A percentile compares a stretch with the other conserved stretches of the same genome.
Conservation (phyloP, 108 stramenopile species). For the Discostella pseudostelligera region DNA sequence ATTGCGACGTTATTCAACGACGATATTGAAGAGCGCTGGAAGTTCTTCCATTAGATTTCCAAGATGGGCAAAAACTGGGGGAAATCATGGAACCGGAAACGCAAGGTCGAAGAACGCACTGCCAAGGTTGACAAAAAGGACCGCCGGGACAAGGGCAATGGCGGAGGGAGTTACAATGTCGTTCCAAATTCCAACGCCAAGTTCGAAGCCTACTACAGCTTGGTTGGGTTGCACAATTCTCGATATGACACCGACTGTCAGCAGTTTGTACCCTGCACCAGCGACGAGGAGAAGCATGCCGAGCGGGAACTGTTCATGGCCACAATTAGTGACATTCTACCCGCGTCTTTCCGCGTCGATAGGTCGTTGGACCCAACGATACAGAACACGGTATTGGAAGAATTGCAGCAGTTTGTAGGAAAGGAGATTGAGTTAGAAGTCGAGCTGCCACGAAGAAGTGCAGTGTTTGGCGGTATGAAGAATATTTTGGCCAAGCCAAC, state of each 20-base stretch:
- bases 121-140: constrained; percentile 38
- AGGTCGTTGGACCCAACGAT: constrained; percentile 61
- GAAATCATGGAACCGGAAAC: constrained; percentile 42
- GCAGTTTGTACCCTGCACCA: constrained; percentile 49
- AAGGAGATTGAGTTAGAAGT: constrained; percentile 75
- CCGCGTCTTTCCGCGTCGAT: constrained; percentile 80
- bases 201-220: constrained; percentile 83
- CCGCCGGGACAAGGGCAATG: constrained; percentile 17
- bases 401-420: constrained; percentile 66
- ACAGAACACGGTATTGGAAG: constrained; percentile 51
- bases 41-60: not conserved
- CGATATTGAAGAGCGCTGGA: no score
- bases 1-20: no score
- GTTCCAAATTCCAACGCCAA: constrained; percentile 62
- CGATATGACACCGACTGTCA: constrained; percentile 15
- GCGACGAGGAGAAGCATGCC: constrained; percentile 54
- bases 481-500: constrained; percentile 22
- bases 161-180: constrained; percentile 19
- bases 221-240: constrained; percentile 62
- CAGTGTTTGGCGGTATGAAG: constrained; percentile 40
- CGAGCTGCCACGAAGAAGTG: constrained; percentile 51
- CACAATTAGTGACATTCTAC: constrained; percentile 54
- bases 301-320: constrained; percentile 68
- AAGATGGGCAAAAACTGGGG: constrained; percentile 4
- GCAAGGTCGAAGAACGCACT: constrained; percentile 36